Conservation (phyloP, 257 asterid genomes). For the Gentiana macrophylla region DNA sequence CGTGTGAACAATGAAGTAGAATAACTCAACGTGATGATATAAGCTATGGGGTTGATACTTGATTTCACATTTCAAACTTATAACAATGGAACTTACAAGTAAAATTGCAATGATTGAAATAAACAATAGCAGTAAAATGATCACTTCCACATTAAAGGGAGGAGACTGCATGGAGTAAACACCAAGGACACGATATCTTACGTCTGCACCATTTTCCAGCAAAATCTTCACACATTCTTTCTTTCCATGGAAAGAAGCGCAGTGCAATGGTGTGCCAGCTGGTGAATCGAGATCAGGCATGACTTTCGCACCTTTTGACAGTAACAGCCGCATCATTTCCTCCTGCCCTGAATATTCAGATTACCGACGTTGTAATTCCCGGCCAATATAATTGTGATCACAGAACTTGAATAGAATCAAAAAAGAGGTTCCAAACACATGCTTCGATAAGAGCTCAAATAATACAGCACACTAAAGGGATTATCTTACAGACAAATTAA, state of each 20-base stretch:
- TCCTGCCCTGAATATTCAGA: background rate
- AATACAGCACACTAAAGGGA: too few species aligned
- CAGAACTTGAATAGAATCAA: too few species aligned
- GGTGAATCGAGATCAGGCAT: background rate
- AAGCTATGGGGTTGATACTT: background rate
- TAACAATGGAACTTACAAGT: background rate
- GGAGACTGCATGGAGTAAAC: too few species aligned
- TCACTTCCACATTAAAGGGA: too few species aligned
- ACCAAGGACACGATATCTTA: background rate
- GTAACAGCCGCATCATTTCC: constrained; percentile 3
- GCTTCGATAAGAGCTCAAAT: too few species aligned
- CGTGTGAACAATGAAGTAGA: background rate
- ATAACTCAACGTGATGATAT: background rate
- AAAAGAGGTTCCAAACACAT: too few species aligned
- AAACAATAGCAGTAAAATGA: background rate
- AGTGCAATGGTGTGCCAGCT: constrained; percentile 8
- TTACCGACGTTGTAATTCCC: background rate
- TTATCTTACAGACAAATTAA: too few species aligned
- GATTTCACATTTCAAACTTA: too few species aligned
- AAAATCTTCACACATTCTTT: constrained; percentile 2
- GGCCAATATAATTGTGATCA: too few species aligned
- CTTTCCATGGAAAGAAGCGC: constrained; percentile 3
- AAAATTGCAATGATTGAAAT: background rate
- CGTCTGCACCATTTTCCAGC: constrained; percentile 5
- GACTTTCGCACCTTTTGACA: constrained; percentile 7